Evolutionary conservation across 495 filamentous ascomycete genomes (phyloP).

Genomic region (Penicillium angulare): DNA sequence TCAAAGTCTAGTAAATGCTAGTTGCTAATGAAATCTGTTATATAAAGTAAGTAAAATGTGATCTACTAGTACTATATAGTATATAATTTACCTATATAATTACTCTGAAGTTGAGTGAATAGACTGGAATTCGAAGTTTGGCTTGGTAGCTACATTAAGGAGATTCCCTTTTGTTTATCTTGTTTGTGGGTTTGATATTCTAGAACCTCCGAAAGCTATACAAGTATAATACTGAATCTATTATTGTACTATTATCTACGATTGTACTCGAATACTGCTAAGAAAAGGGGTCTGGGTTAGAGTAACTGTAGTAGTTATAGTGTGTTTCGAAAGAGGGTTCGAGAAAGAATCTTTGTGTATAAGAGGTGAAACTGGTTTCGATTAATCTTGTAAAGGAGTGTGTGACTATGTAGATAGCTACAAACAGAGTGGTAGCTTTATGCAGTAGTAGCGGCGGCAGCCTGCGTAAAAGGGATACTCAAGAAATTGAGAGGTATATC

Average conservation of each 20-base stretch:
- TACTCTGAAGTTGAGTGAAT: neutral
- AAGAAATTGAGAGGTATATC: neutral
- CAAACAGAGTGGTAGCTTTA: slow-evolving; percentile 41
- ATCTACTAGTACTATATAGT: neutral
- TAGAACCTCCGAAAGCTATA: neutral
- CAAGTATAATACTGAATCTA: slow-evolving; percentile 5
- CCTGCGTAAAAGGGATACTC: slow-evolving; percentile 11
- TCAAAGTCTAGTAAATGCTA: neutral
- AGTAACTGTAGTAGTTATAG: slow-evolving; percentile 11
- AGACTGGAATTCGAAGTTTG: neutral
- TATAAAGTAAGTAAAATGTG: neutral
- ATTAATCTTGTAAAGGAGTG: slow-evolving; percentile 18
- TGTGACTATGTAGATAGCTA: slow-evolving; percentile 40
- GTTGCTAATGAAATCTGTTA: slow-evolving; percentile 5
- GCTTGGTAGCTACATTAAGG: neutral
- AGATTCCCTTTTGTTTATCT: neutral
- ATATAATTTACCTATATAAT: neutral
- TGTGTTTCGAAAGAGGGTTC: slow-evolving; percentile 10
- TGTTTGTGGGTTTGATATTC: too few species aligned
- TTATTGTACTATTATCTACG: slow-evolving; percentile 7
- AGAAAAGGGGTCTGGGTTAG: slow-evolving; percentile 5
- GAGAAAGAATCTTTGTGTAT: slow-evolving; percentile 13
- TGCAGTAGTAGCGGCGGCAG: slow-evolving; percentile 31
- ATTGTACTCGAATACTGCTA: slow-evolving; percentile 6
- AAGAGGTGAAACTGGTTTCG: slow-evolving; percentile 14